Base-by-base conservation (phyloP, 768 basidiomycete species). In the Porpolomopsis calyptriformis region DNA sequence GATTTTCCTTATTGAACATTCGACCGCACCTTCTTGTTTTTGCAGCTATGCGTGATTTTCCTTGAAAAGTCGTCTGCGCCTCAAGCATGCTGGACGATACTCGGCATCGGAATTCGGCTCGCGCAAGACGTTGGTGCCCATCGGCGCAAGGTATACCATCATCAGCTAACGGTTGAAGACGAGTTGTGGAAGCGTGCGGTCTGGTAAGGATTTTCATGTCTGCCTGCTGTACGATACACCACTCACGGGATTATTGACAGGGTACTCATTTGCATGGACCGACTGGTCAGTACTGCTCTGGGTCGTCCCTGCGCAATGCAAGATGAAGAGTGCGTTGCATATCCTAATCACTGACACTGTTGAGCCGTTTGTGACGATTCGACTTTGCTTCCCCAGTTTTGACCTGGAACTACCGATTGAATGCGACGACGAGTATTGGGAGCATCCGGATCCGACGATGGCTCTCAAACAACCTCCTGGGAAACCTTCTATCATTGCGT, bases 91-190 rank as follows among this genome's bases (percentile, higher is more conserved):
- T 89, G 85, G 85, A 71, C 71, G 4, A 66, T 77, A 6, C 68
- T 78, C 29, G 82, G 82, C 0, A 63, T 82, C 34, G 82, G 79
- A n/a, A 60, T 89, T 25, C 78, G 85, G 2, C 65, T 80, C 40
- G 76, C 79, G 1, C 79, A 86, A 57, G 86, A 91, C 51, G 75
- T 86, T 31, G 79, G 88, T 23, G 81, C 77, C 1, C 88, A 90
- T 60, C 59, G 67, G 47, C 61, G 71, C 23, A 65, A 62, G 43
- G 51, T 57, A 11, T 49, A 57, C 22, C 60, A 49, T 43, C 57
- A n/a, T 49, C 57, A 57, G 6, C 69, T 68, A 9, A 71, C 64
- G 9, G 61, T 67, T 4, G 81, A 87, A 51, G 73, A 80, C 45
- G 85, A 90, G 57, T 66, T 83, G 18, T 85, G 82, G 77, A 85